phyloP scores from a whole-genome alignment of 1,284 basidiomycete genomes.

The Butyriboletus appendiculatus region DNA sequence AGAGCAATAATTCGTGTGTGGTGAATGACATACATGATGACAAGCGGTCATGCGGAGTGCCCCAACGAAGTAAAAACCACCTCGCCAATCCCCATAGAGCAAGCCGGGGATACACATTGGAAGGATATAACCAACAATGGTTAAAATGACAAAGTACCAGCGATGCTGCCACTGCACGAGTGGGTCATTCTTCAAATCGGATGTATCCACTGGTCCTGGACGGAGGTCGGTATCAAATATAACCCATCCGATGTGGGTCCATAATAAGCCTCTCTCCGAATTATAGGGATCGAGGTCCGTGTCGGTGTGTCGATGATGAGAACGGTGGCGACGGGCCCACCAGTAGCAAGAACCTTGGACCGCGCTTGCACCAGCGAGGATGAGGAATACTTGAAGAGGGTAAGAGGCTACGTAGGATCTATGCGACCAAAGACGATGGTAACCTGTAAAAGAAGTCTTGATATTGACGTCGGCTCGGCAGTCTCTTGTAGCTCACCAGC shows the following conservation, averaged over 20 bases:
- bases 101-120: conserved; percentile 78
- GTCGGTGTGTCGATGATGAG: conserved; percentile 90
- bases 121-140: conserved; percentile 70
- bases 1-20: conserved; percentile 4
- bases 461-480: neutral
- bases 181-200: conserved; percentile 75
- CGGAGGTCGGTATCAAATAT: conserved; percentile 77
- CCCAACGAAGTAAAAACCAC: conserved; percentile 81
- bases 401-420: conserved; percentile 82
- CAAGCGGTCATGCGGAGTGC: conserved; percentile 62
- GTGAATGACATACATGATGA: conserved; percentile 71
- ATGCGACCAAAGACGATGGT: conserved; percentile 92
- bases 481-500: conserved; percentile 47
- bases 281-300: conserved; percentile 91
- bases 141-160: conserved; percentile 66
- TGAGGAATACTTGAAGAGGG: conserved; percentile 74
- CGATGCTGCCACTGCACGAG: conserved; percentile 86
- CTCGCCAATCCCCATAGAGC: conserved; percentile 81
- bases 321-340: conserved; percentile 92
- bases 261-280: conserved; percentile 77
- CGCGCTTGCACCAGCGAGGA: conserved; percentile 80
- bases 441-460: conserved; percentile 49
- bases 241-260: conserved; percentile 92
- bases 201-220: conserved; percentile 77
- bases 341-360: conserved; percentile 90